Conservation (phyloP, 176 grass and related monocot species). For the Carex scoparia region DNA sequence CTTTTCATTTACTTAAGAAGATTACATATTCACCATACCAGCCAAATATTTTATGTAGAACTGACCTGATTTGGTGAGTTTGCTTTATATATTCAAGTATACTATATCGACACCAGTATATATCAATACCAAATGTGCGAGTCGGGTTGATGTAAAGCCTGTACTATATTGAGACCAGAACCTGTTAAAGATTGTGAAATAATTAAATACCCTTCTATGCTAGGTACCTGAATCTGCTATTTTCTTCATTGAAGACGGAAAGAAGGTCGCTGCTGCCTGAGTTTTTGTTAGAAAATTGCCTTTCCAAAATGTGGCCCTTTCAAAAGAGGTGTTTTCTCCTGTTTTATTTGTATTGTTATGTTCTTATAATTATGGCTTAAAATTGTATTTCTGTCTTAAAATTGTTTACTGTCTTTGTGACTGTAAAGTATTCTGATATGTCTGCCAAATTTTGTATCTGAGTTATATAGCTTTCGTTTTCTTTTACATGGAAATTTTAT, state of each 20-base stretch:
- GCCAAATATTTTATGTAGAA: neutral
- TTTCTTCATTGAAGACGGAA: conserved; percentile 99
- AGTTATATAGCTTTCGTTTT: neutral
- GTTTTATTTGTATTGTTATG: neutral
- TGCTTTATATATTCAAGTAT: neutral
- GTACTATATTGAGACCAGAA: neutral
- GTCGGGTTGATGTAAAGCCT: neutral
- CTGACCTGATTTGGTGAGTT: neutral
- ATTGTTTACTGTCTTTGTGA: neutral
- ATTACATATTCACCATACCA: neutral
- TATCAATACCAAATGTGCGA: neutral
- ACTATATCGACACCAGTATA: neutral
- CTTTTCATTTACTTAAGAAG: neutral
- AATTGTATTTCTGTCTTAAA: neutral
- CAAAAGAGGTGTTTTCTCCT: neutral
- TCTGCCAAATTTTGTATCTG: neutral
- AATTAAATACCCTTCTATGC: neutral
- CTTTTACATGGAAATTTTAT: neutral
- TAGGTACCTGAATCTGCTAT: conserved; percentile 86
- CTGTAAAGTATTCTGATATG: neutral
- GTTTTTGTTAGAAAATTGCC: neutral
- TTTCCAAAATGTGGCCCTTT: conserved; percentile 17
- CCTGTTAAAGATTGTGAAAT: neutral
- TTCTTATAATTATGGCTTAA: neutral
- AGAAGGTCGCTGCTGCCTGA: conserved; percentile 81